A percentile compares a stretch with the other conserved stretches of the same genome.
Conservation (phyloP, 768 basidiomycete species). For the Psilocybe azurescens region DNA sequence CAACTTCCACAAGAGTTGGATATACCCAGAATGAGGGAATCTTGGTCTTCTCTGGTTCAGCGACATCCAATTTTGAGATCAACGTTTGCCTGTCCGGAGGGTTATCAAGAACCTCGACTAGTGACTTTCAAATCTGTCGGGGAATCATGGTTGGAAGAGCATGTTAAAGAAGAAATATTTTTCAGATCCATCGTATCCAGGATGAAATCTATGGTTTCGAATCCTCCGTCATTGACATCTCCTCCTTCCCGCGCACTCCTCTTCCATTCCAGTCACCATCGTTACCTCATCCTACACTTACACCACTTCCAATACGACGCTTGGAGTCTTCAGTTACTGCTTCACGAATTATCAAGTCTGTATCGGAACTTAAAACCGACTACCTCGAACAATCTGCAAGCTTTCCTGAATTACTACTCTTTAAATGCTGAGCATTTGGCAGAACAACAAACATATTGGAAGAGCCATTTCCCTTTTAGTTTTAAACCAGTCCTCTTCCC, state of each 20-base stretch:
- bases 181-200: conserved; percentile 18
- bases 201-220: conserved; percentile 30
- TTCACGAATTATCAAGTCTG: conserved; percentile 42
- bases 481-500: conserved; percentile 25
- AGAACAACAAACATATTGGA: conserved; percentile 42
- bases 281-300: conserved; percentile 36
- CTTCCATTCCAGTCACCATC: conserved; percentile 23
- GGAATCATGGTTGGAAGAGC: conserved; percentile 26
- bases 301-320: conserved; percentile 60
- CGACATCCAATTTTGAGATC: conserved; percentile 47
- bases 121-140: conserved; percentile 28
- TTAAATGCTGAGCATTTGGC: conserved; percentile 23
- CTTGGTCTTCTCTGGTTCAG: conserved; percentile 42
- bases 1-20: conserved; percentile 36
- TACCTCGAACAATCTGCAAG: conserved; percentile 27
- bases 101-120: conserved; percentile 29
- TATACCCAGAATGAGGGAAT: conserved; percentile 28
- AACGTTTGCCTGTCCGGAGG: conserved; percentile 40
- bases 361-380: conserved; percentile 33
- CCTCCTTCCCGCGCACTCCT: conserved; percentile 32
- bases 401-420: conserved; percentile 33
- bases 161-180: conserved; percentile 9
- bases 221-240: conserved; percentile 25
- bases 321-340: conserved; percentile 46
- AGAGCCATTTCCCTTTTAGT: conserved; percentile 31